Conservation (phyloP, 1,284 basidiomycete species). For the Fistulinella staudtii region DNA sequence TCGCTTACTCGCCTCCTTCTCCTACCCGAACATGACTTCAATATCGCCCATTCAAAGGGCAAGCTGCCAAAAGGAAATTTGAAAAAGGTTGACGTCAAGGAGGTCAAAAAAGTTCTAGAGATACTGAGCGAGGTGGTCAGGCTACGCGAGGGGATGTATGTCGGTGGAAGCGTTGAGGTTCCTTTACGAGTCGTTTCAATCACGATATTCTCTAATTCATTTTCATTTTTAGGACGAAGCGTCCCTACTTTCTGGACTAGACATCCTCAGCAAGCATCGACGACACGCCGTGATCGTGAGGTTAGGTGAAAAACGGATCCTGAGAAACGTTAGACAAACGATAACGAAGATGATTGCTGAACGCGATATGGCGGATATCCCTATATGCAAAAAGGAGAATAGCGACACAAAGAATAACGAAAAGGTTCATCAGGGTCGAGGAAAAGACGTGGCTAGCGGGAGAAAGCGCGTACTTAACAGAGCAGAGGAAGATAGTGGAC, state of each 20-base stretch:
- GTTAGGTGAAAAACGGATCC: constrained; percentile 75
- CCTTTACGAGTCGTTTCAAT: neutral
- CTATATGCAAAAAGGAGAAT: neutral
- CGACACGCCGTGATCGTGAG: constrained; percentile 71
- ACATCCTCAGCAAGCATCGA: constrained; percentile 43
- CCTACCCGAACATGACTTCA: constrained; percentile 60
- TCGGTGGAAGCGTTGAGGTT: constrained; percentile 24
- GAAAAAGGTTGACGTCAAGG: constrained; percentile 8
- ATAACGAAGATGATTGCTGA: constrained; percentile 13
- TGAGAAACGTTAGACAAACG: constrained; percentile 41
- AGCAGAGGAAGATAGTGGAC: constrained; percentile 2
- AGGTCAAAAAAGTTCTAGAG: constrained; percentile 47
- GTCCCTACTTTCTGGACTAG: constrained; percentile 33
- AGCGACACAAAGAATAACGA: constrained; percentile 1
- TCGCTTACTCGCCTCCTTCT: constrained; percentile 72
- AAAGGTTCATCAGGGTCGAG: no score
- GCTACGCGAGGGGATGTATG: constrained; percentile 52
- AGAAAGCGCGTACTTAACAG: constrained; percentile 17
- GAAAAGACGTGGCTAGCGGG: neutral
- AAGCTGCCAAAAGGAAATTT: constrained; percentile 75
- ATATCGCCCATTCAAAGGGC: constrained; percentile 58
- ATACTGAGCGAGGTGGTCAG: constrained; percentile 49
- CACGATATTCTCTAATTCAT: neutral
- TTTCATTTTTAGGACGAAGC: constrained; percentile 48
- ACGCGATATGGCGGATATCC: neutral